Percentiles rank a stretch among this genome's conserved stretches.
phyloP scores from a whole-genome alignment of 176 grass and related monocot species.

The Dendrocalamus sinicus region DNA sequence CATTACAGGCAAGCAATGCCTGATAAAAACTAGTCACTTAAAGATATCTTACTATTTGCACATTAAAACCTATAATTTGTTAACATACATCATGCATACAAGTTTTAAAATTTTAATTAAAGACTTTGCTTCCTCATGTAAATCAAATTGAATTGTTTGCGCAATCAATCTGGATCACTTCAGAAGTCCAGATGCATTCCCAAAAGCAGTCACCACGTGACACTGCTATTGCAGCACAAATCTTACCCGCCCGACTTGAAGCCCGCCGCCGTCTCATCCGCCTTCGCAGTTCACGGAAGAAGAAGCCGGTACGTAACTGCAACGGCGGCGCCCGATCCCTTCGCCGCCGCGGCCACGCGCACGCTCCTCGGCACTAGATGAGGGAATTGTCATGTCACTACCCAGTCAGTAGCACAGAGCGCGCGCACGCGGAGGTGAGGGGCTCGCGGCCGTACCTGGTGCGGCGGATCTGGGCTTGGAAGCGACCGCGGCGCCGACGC shows the following conservation, averaged over 20 bases:
- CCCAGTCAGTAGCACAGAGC: not conserved
- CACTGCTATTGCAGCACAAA: not conserved
- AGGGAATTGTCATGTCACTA: not conserved
- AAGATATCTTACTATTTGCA: not conserved
- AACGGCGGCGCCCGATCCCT: slow-evolving; percentile 17
- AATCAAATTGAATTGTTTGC: not conserved
- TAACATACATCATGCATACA: not conserved
- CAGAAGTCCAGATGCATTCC: not conserved
- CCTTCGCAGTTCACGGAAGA: not conserved
- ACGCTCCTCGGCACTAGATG: slow-evolving; percentile 29
- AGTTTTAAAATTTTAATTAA: not conserved
- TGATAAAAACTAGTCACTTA: not conserved
- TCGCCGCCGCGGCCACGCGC: slow-evolving; percentile 32
- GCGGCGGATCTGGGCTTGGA: slow-evolving; percentile 37
- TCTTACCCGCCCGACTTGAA: slow-evolving; percentile 49
- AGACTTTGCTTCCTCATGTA: not conserved
- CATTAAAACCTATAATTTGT: not conserved
- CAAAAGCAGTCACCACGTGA: not conserved
- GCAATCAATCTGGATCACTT: not conserved
- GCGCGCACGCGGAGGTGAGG: not conserved
- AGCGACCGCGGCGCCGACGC: slow-evolving; percentile 24
- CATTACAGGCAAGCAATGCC: not conserved
- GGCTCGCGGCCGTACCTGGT: not conserved
- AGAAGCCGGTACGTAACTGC: slow-evolving; percentile 37
- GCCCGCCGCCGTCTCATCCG: slow-evolving; percentile 26